phyloP scores from a whole-genome alignment of 768 basidiomycete genomes.

The Paxillus rubicundulus region DNA sequence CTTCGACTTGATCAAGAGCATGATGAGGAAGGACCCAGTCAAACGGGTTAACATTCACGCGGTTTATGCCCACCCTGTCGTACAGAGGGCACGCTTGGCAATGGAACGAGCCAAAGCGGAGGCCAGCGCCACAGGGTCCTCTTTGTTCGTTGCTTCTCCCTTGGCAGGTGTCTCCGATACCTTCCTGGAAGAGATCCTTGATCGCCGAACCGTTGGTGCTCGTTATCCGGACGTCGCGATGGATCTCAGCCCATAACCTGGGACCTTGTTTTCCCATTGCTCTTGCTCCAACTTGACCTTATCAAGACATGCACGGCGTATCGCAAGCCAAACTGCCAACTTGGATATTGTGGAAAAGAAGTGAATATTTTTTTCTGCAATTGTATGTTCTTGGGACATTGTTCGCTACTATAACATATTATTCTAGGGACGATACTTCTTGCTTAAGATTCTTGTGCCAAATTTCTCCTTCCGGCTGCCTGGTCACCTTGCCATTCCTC shows the following conservation, averaged over 20 bases:
- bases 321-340: slow-evolving; percentile 10
- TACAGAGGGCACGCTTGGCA: slow-evolving; percentile 55
- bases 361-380: slow-evolving; percentile 10
- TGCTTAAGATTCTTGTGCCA: slow-evolving; percentile 19
- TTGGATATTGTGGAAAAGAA: slow-evolving; percentile 21
- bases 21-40: slow-evolving; percentile 74
- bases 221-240: slow-evolving; percentile 30
- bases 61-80: slow-evolving; percentile 60
- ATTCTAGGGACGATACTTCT: slow-evolving; percentile 32
- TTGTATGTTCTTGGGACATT: slow-evolving; percentile 37
- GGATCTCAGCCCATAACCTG: slow-evolving; percentile 39
- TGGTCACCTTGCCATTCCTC: slow-evolving; percentile 13
- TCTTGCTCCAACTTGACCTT: not conserved
- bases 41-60: slow-evolving; percentile 54
- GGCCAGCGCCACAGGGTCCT: slow-evolving; percentile 33
- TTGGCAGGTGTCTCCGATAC: slow-evolving; percentile 56
- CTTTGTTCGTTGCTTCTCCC: slow-evolving; percentile 58
- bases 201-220: slow-evolving; percentile 17
- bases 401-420: slow-evolving; percentile 35
- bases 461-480: slow-evolving; percentile 1
- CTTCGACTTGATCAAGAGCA: slow-evolving; percentile 61
- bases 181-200: slow-evolving; percentile 67
- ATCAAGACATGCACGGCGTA: slow-evolving; percentile 3
- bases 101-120: slow-evolving; percentile 56
- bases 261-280: slow-evolving; percentile 12